Evolutionary conservation across 2,329 filamentous ascomycete genomes (phyloP).

Genomic region (Zymoseptoria crescenta): DNA sequence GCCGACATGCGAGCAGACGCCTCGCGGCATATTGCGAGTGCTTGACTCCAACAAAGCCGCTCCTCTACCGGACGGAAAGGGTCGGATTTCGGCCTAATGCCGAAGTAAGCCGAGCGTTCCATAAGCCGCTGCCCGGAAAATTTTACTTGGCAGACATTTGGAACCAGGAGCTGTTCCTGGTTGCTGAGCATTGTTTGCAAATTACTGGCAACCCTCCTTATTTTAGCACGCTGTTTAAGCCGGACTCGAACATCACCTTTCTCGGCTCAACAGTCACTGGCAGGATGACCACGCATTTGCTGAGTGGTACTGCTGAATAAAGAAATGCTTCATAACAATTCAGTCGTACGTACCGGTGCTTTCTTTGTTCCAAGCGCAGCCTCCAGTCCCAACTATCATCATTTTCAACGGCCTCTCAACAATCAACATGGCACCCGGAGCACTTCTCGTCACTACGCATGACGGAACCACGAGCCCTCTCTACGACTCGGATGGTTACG

Average conservation of each 20-base stretch:
- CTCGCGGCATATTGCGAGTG: not conserved
- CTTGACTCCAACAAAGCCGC: not conserved
- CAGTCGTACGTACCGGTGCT: not conserved
- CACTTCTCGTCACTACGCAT: slow-evolving; percentile 22
- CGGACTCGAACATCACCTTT: not conserved
- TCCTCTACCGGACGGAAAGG: not conserved
- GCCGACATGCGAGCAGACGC: not conserved
- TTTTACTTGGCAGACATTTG: not conserved
- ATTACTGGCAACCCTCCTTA: not conserved
- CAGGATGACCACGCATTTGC: not conserved
- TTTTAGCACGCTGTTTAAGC: not conserved
- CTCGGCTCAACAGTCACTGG: not conserved
- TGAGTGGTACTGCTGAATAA: not conserved
- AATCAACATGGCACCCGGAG: slow-evolving; percentile 34
- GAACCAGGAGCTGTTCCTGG: not conserved
- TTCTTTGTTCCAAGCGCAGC: not conserved
- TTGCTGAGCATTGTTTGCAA: not conserved
- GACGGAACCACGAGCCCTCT: slow-evolving; percentile 23
- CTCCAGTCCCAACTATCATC: not conserved
- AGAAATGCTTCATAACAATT: not conserved
- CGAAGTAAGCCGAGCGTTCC: not conserved
- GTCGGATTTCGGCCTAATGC: not conserved
- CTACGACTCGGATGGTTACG: slow-evolving; percentile 10
- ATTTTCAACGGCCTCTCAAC: not conserved
- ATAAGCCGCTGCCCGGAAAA: not conserved